Evolutionary conservation across 371 early-diverging fungal species (phyloP), one percentile per base, ranked within the genome.

Genomic region (Circinella minor): DNA sequence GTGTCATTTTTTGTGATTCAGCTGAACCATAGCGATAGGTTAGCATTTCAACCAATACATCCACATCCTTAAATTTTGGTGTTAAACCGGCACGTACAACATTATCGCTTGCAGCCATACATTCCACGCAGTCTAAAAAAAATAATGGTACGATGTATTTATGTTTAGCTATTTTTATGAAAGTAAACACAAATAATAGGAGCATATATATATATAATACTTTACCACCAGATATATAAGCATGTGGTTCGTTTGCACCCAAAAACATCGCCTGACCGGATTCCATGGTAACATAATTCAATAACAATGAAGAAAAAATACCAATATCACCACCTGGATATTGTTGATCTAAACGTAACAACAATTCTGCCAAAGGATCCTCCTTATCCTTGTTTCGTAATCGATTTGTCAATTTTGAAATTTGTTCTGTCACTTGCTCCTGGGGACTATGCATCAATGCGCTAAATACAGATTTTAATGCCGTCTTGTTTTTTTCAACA

Each of bases 61-160:
- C 83, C 20, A 99, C 98, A 79, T 99, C 98, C 83, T 96, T 95
- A 79, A 95, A 93, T 81, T 99, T 99, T n/a, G 99, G 99, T 9
- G 99, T 99, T 65, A 99, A 78, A 7, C 99, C 99, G 4, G 98
- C 95, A 38, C 99, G 93, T 4, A 99, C 95, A 1, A 99, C 99
- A 75, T 99, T 99, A 79, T 99, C 99, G 66, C 93, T 92, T 7
- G 97, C 90, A 4, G 99, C 98, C 99, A 99, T 99, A 79, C 98
- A 98, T 80, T 99, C 99, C 55, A 98, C 88, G 80, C 95, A 96
- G 79, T 99, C 99, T 92, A 55, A 38, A 36, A 57, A 43, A 14
- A 8, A 17, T 37, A 34, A 59, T 17, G 36, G 9, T 7, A 36
- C 36, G n/a, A 37, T 43, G 3, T 43, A 11, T 43, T 62, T 59